Conservation (phyloP, 1,284 basidiomycete genomes). For the Amylostereum chailletii region DNA sequence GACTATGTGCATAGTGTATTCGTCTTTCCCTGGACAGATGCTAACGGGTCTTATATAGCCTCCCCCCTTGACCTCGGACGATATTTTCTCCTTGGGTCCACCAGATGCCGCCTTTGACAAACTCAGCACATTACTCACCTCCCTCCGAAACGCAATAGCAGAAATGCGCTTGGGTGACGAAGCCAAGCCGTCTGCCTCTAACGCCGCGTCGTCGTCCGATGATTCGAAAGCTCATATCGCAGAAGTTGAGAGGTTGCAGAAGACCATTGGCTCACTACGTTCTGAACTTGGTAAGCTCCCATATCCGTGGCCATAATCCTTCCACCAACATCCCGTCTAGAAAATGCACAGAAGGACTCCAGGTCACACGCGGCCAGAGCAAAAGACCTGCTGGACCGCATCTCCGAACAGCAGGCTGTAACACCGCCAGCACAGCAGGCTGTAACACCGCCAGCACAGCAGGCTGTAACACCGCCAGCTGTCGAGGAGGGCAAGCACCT, state of each 20-base stretch:
- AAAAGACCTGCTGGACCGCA: background rate
- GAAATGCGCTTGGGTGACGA: slow-evolving; percentile 14
- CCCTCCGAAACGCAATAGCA: slow-evolving; percentile 28
- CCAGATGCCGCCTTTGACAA: slow-evolving; percentile 43
- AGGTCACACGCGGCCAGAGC: slow-evolving; percentile 16
- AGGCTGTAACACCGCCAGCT: slow-evolving; percentile 9
- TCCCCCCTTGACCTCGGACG: slow-evolving; percentile 31
- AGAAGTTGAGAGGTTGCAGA: slow-evolving; percentile 39
- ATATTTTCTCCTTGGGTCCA: slow-evolving; percentile 54
- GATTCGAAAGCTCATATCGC: slow-evolving; percentile 14
- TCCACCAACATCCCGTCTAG: slow-evolving; percentile 25
- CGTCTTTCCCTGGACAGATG: background rate
- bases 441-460: slow-evolving; percentile 9
- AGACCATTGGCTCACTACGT: slow-evolving; percentile 37
- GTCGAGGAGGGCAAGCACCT: slow-evolving; percentile 47
- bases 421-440: slow-evolving; percentile 2
- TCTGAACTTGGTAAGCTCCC: slow-evolving; percentile 45
- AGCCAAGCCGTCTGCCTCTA: slow-evolving; percentile 10
- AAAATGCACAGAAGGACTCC: slow-evolving; percentile 38
- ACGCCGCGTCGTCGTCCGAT: slow-evolving; percentile 10
- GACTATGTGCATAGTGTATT: slow-evolving; percentile 5
- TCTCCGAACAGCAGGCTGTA: background rate
- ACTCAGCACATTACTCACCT: slow-evolving; percentile 36
- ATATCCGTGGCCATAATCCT: background rate
- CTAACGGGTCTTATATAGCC: slow-evolving; percentile 26